Conservation (phyloP, 139 green algal genomes). For the Tetraselmis chui region DNA sequence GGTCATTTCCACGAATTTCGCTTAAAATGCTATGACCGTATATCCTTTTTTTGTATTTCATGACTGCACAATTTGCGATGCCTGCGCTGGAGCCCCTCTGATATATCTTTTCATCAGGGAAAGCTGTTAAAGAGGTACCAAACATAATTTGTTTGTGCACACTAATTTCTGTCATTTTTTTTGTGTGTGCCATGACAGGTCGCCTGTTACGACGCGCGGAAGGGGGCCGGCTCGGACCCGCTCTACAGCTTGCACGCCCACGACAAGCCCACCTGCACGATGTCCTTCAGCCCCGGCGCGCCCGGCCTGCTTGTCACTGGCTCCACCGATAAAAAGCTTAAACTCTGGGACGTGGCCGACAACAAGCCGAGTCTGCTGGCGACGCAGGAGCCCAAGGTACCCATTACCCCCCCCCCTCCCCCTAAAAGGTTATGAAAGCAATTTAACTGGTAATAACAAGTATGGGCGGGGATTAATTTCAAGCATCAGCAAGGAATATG, state of each 20-base stretch:
- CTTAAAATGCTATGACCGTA: too few relatives aligned
- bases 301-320: slow-evolving; percentile 75
- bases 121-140: slow-evolving; percentile 17
- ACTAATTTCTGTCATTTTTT: slow-evolving; percentile 22
- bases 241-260: slow-evolving; percentile 77
- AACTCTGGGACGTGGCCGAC: slow-evolving; percentile 80
- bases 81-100: too few relatives aligned
- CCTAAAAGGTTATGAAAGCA: too few relatives aligned
- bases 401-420: neutral
- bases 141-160: slow-evolving; percentile 30
- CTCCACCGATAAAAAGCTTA: slow-evolving; percentile 90
- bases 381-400: slow-evolving; percentile 54
- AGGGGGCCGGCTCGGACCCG: slow-evolving; percentile 42
- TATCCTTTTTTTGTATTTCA: too few relatives aligned
- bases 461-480: too few relatives aligned
- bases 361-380: slow-evolving; percentile 55
- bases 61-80: too few relatives aligned
- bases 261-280: slow-evolving; percentile 66
- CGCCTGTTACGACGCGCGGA: slow-evolving; percentile 50
- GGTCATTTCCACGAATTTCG: too few relatives aligned
- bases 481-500: too few relatives aligned
- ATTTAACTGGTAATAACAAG: too few relatives aligned
- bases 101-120: slow-evolving; percentile 4
- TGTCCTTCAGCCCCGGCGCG: slow-evolving; percentile 58
- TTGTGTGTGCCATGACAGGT: neutral